These are phyloP conservation scores for Neofusicoccum sp. DNA, from an alignment of 2,329 filamentous ascomycete genomes.

Conservation along the genomic window DNA sequence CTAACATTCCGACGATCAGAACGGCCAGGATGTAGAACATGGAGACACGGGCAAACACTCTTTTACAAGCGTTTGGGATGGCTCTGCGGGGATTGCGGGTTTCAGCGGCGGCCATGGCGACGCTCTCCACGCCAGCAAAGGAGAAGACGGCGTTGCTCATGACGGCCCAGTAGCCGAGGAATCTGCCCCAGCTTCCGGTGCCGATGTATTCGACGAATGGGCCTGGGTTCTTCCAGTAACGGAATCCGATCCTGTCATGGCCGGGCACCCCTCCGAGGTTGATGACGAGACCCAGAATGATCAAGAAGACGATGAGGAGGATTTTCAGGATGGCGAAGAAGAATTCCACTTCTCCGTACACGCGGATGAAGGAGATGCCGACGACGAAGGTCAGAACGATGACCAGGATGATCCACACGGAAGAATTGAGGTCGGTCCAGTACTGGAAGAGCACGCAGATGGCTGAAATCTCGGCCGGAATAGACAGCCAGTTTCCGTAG, in stretches of 20 bases:
- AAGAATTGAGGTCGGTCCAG: constrained; percentile 36
- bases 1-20: constrained; percentile 74
- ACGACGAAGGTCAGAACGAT: constrained; percentile 37
- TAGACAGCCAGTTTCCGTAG: constrained; percentile 32
- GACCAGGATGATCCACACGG: constrained; percentile 37
- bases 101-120: constrained; percentile 60
- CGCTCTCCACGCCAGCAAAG: constrained; percentile 57
- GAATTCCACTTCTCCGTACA: constrained; percentile 50
- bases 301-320: constrained; percentile 49
- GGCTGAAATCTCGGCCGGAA: constrained; percentile 36
- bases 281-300: constrained; percentile 50
- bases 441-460: constrained; percentile 34
- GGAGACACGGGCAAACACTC: constrained; percentile 80
- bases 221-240: constrained; percentile 51
- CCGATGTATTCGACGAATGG: constrained; percentile 66
- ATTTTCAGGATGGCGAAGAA: constrained; percentile 52
- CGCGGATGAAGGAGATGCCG: constrained; percentile 32
- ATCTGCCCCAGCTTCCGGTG: constrained; percentile 57
- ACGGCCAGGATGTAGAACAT: constrained; percentile 78
- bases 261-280: constrained; percentile 50
- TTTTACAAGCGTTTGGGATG: constrained; percentile 74
- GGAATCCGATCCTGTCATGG: constrained; percentile 47
- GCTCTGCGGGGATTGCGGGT: constrained; percentile 53
- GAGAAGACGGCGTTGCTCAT: constrained; percentile 56
- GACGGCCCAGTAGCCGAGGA: constrained; percentile 60